Evolutionary conservation across 2,329 filamentous ascomycete species (phyloP).

Genomic region (Alternaria gaisen): DNA sequence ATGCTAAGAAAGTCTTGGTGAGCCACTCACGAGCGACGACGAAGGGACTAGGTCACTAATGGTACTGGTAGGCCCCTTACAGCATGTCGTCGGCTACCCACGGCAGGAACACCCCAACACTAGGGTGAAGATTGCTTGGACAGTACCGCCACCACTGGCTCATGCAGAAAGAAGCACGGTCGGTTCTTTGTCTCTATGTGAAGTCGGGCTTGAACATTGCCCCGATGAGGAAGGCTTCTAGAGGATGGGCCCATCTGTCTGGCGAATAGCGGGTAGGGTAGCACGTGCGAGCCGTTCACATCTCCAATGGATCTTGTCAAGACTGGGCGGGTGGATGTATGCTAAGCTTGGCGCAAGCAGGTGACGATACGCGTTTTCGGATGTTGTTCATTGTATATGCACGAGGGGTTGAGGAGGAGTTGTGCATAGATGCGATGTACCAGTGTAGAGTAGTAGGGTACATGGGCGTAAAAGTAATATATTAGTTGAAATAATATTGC

Average conservation of each 20-base stretch:
- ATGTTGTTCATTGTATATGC: not conserved
- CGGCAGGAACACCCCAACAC: conserved; percentile 52
- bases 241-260: not conserved
- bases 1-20: conserved; percentile 93
- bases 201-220: not conserved
- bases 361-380: not conserved
- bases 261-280: not conserved
- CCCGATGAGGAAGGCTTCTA: not conserved
- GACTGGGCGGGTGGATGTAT: not conserved
- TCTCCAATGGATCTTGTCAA: not conserved
- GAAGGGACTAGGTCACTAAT: conserved; percentile 4
- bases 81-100: conserved; percentile 59
- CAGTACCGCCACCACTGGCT: not conserved
- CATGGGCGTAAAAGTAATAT: not conserved
- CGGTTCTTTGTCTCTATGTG: not conserved
- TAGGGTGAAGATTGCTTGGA: conserved; percentile 10
- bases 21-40: conserved; percentile 50
- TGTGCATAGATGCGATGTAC: not conserved
- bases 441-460: not conserved
- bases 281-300: not conserved
- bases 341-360: not conserved
- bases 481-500: not conserved
- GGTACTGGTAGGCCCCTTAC: conserved; percentile 54
- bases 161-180: not conserved
- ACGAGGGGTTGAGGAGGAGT: not conserved